A percentile compares a stretch with the other conserved stretches of the same genome.
These are phyloP conservation scores for Solanum corneliomulleri DNA, from an alignment of 257 asterid species.

Conservation along the genomic window DNA sequence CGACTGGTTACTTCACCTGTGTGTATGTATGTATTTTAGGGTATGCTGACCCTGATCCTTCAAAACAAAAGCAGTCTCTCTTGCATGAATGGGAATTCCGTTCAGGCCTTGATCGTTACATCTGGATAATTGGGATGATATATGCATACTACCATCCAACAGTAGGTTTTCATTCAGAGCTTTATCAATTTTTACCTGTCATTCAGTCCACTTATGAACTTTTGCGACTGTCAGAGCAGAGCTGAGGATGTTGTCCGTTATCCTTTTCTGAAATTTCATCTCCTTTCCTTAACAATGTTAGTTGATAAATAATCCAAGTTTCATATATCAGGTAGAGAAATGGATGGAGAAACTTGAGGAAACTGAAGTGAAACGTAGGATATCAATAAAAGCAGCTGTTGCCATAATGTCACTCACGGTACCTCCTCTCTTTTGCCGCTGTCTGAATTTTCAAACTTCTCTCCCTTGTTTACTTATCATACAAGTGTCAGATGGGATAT, in stretches of 20 bases:
- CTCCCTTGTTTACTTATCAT: background rate
- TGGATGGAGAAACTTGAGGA: constrained; percentile 97
- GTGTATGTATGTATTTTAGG: constrained; percentile 27
- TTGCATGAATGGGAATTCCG: constrained; percentile 86
- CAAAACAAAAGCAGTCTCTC: constrained; percentile 37
- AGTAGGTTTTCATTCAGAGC: constrained; percentile 22
- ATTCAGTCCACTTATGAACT: background rate
- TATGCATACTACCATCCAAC: constrained; percentile 90
- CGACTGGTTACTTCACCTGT: constrained; percentile 3
- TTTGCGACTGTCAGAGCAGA: background rate
- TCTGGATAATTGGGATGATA: constrained; percentile 90
- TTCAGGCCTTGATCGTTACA: constrained; percentile 81
- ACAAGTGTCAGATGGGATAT: constrained; percentile 55
- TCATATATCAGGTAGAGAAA: constrained; percentile 57
- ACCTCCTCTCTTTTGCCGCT: constrained; percentile 15
- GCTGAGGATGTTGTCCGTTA: background rate
- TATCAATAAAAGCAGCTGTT: constrained; percentile 46
- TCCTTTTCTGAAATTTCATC: background rate
- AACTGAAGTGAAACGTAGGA: constrained; percentile 60
- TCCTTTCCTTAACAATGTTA: background rate
- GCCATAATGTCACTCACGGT: constrained; percentile 48
- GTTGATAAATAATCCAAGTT: constrained; percentile 3
- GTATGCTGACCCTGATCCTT: constrained; percentile 56
- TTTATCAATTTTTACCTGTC: background rate
- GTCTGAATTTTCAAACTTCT: background rate